These are phyloP conservation scores for Colletotrichum lini DNA, from an alignment of 2,329 filamentous ascomycete genomes.

Conservation along the genomic window DNA sequence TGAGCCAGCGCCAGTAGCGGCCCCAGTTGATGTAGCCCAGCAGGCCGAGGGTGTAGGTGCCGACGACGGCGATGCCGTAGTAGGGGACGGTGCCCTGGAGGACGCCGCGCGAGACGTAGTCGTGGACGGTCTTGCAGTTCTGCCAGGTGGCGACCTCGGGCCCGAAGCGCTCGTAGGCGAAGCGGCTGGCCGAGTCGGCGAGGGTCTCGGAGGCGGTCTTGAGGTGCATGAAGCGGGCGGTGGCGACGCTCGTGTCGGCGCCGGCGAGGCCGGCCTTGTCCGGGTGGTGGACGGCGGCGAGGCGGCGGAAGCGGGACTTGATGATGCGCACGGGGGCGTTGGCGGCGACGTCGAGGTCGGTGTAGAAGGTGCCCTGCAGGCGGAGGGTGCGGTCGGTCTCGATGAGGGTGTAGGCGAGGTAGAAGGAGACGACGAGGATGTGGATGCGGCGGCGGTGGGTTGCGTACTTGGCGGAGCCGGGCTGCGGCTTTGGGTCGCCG, in stretches of 20 bases:
- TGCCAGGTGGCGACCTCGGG: conserved; percentile 78
- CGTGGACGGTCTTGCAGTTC: conserved; percentile 76
- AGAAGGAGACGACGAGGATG: conserved; percentile 84
- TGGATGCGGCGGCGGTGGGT: conserved; percentile 87
- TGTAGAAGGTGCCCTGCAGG: conserved; percentile 82
- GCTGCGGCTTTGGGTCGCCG: conserved; percentile 83
- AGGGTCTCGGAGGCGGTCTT: conserved; percentile 88
- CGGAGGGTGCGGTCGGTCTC: conserved; percentile 89
- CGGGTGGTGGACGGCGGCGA: conserved; percentile 82
- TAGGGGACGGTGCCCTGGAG: conserved; percentile 72
- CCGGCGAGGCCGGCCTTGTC: conserved; percentile 76
- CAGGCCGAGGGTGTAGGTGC: conserved; percentile 73
- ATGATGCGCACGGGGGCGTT: conserved; percentile 76
- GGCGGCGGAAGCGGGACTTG: conserved; percentile 86
- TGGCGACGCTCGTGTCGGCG: conserved; percentile 53
- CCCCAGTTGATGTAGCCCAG: conserved; percentile 79
- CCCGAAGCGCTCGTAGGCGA: conserved; percentile 92
- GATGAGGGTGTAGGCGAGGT: conserved; percentile 93
- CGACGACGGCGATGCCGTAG: conserved; percentile 70
- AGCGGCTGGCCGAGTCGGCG: conserved; percentile 80
- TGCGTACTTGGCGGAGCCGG: conserved; percentile 77
- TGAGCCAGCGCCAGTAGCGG: conserved; percentile 76
- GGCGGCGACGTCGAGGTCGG: conserved; percentile 78
- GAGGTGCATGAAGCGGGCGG: conserved; percentile 81
- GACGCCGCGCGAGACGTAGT: conserved; percentile 78